phyloP scores from a whole-genome alignment of 805 yeast species.

The Starmerella bombicola region DNA sequence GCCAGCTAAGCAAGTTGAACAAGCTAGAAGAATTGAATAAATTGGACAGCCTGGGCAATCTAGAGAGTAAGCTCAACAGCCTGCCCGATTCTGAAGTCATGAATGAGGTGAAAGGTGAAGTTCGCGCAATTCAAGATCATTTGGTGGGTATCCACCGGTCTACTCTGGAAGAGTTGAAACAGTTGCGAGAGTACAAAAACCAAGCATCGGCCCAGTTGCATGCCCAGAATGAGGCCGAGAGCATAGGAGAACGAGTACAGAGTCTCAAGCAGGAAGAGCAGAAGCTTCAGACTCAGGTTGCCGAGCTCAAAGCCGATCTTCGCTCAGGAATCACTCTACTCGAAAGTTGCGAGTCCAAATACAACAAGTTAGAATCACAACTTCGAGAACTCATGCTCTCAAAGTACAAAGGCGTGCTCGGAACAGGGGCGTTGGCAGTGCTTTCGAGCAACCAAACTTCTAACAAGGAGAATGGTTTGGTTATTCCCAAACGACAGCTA shows the following conservation, averaged over 20 bases:
- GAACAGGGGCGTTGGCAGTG: constrained; percentile 21
- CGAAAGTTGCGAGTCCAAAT: constrained; percentile 16
- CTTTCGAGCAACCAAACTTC: constrained; percentile 7
- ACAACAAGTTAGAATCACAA: constrained; percentile 16
- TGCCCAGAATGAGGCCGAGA: constrained; percentile 2
- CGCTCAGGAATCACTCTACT: constrained; percentile 13
- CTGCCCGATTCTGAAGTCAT: not conserved
- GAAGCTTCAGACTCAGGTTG: constrained; percentile 6
- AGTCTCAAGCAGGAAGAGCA: constrained; percentile 13
- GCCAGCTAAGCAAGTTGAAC: constrained; percentile 21
- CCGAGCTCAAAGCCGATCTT: constrained; percentile 18
- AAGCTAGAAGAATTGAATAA: constrained; percentile 18
- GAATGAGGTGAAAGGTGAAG: constrained; percentile 17
- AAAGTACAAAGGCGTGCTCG: constrained; percentile 20
- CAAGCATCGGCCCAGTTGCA: constrained; percentile 1
- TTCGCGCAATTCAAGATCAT: constrained; percentile 21
- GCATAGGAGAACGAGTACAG: constrained; percentile 7
- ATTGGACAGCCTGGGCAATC: constrained; percentile 8
- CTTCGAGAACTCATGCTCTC: constrained; percentile 18
- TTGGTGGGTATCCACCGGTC: constrained; percentile 12
- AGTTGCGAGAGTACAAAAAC: constrained; percentile 6
- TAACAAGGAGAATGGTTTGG: constrained; percentile 19
- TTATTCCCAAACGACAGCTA: constrained; percentile 23
- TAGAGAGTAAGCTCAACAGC: not conserved
- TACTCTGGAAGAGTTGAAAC: constrained; percentile 6